These are phyloP conservation scores for Crithidia sp. DNA, from an alignment of 208 protist genomes.

Conservation along the genomic window DNA sequence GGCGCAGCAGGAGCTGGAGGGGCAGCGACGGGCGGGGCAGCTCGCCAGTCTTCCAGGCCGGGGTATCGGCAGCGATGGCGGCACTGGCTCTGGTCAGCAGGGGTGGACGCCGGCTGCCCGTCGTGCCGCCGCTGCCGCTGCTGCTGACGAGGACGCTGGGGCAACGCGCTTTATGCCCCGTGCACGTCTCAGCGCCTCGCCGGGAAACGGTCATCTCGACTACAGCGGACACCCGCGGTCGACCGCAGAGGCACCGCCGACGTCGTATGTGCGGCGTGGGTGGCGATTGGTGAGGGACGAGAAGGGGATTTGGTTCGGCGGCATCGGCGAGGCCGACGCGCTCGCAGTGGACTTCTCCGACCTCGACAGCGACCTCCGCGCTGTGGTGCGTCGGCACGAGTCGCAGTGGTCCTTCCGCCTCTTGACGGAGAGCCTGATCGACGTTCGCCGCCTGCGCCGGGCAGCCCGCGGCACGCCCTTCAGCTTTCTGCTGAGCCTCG, in stretches of 20 bases:
- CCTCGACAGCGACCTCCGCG: slow-evolving; percentile 72
- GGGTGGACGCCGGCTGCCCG: slow-evolving; percentile 1
- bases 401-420: slow-evolving; percentile 58
- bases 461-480: slow-evolving; percentile 42
- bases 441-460: slow-evolving; percentile 78
- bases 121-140: slow-evolving; percentile 2
- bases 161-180: slow-evolving; percentile 38
- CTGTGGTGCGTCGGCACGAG: slow-evolving; percentile 51
- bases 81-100: not conserved
- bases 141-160: slow-evolving; percentile 25
- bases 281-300: slow-evolving; percentile 45
- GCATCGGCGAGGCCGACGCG: slow-evolving; percentile 41
- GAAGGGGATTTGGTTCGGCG: slow-evolving; percentile 44
- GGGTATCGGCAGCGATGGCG: not conserved
- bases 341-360: slow-evolving; percentile 44
- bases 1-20: slow-evolving; percentile 30
- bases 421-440: slow-evolving; percentile 74
- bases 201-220: slow-evolving; percentile 27
- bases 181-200: slow-evolving; percentile 24
- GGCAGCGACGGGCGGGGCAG: not conserved
- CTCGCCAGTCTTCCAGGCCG: not conserved
- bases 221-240: slow-evolving; percentile 20
- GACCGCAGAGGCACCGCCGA: not conserved
- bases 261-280: slow-evolving; percentile 19
- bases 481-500: slow-evolving; percentile 67